Evolutionary conservation across 345 rosid species (phyloP).

Genomic region (Salix caprea): DNA sequence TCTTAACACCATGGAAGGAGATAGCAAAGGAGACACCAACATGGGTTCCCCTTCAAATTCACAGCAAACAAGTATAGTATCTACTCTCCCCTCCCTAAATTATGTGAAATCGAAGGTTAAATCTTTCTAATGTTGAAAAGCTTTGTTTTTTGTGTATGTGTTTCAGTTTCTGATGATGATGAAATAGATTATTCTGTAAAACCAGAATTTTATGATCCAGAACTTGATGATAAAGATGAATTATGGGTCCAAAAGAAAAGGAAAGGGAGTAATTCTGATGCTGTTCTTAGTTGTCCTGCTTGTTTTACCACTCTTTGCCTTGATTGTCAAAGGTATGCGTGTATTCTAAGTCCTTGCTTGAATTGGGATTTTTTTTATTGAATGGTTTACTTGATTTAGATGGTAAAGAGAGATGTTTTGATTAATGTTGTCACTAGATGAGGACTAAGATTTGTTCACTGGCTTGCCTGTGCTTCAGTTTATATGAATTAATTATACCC

Average conservation of each 20-base stretch:
- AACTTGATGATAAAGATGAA: constrained; percentile 67
- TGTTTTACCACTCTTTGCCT: constrained; percentile 80
- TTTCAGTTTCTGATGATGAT: constrained; percentile 68
- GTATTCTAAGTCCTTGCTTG: not conserved
- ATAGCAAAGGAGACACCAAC: too few species aligned
- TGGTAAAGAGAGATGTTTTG: too few species aligned
- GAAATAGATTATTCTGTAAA: constrained; percentile 68
- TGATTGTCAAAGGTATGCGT: constrained; percentile 65
- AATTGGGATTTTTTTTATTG: not conserved
- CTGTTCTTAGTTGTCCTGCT: constrained; percentile 82
- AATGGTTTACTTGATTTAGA: too few species aligned
- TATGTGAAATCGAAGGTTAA: not conserved
- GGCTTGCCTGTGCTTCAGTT: too few species aligned
- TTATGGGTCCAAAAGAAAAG: constrained; percentile 51
- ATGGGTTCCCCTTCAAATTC: not conserved
- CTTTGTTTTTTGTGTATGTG: not conserved
- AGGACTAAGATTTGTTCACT: too few species aligned
- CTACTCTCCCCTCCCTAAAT: too few species aligned
- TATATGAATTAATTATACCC: too few species aligned
- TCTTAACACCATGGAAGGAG: too few species aligned
- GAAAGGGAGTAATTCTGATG: constrained; percentile 58
- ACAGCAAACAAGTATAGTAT: not conserved
- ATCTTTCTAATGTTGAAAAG: not conserved
- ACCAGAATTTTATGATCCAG: constrained; percentile 68
- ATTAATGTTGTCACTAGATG: too few species aligned